Base-by-base conservation (phyloP, 331 rosid genomes). In the Malus hybrid region DNA sequence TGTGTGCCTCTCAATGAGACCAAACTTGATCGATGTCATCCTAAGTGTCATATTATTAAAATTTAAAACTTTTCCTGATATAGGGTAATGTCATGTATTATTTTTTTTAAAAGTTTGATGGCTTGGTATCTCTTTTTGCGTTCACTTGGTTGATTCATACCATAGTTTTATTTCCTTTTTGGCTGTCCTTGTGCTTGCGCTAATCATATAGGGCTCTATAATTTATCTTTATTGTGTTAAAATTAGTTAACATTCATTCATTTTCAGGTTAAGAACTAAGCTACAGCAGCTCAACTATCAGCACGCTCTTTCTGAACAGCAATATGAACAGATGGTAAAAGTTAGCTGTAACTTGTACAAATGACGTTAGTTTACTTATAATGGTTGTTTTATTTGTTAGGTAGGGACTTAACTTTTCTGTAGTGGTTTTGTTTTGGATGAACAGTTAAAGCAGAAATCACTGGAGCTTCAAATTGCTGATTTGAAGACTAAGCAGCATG, bases 401-500 rank as follows among this genome's bases (percentile, higher is more conserved):
- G 70, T 36, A 70, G 22, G 34, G 70, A 32, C 68, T 77, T 73
- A 60, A 76, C 70, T 76, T 62, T 70, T 16, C 46, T 56, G 20
- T 57, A 70, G 27, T 57, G 28, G 65, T 75, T 88, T 74, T 84
- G 80, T 65, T 80, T 74, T 82, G 76, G 79, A 71, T 86, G 31
- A 29, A 39, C 93, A 93, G 97, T 85, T 93, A 78, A 93, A 93
- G 85, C 98, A 93, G 83, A 93, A 93, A 71, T 44, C 90, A 0
- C 82, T 93, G 86, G 98, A 93, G 83, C 98, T 91, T 80, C 98
- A 93, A 89, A 74, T 93, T 82, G 85, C 96, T 70, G 97, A 93
- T 69, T 82, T 93, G 75, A 93, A 91, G 81, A 86, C 87, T 65
- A 87, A 85, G 90, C 97, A 91, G 79, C 89, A 86, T 71, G 97